Evolutionary conservation across 2,329 filamentous ascomycete genomes (phyloP), one percentile per base, ranked within the genome.

Genomic region (Trichoderma endophyticum): DNA sequence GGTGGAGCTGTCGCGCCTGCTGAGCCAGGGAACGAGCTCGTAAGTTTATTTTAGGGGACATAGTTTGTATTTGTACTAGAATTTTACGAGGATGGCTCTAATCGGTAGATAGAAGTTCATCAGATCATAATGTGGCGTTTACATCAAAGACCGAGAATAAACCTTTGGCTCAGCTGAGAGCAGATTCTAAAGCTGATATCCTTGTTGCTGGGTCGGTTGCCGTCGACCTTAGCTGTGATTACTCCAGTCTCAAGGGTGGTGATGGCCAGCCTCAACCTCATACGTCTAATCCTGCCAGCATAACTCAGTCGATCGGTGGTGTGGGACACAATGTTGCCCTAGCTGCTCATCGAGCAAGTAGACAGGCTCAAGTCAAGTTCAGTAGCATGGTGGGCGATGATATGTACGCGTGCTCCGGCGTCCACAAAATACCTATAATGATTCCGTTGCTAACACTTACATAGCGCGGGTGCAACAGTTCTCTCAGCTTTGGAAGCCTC

Each of bases 271-370:
- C 90, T 6, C 83, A 86, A 65, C 84, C 91, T 48, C 88, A 95
- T 73, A 97, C 94, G 0, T 98, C 95, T 0, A 98, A 98, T 77
- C 93, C 93, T 63, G 90, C 94, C 8, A 84, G 85, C 15, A 97
- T 98, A 75, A 89, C 84, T 43, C 94, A 97, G 78, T 93, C 92
- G 1, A 88, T 98, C 8, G 96, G 96, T 14, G 96, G 96, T 7
- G 96, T 98, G 8, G 96, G 93, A 7, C 91, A 94, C 78, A 98
- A 98, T 77, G 93, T 98, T 59, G 94, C 96, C 18, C 87, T 94
- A 62, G 95, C 95, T 59, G 91, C 93, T 1, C 92, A 94, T 75
- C 87, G 91, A 36, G 86, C 86, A 15, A 87, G 92, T 72, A 89
- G 88, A 8, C 78, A 82, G 21, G 82, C 82, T 54, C 88, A 86